Evolutionary conservation across 2,329 filamentous ascomycete species (phyloP).

Genomic region (Parafenestella ontariensis): DNA sequence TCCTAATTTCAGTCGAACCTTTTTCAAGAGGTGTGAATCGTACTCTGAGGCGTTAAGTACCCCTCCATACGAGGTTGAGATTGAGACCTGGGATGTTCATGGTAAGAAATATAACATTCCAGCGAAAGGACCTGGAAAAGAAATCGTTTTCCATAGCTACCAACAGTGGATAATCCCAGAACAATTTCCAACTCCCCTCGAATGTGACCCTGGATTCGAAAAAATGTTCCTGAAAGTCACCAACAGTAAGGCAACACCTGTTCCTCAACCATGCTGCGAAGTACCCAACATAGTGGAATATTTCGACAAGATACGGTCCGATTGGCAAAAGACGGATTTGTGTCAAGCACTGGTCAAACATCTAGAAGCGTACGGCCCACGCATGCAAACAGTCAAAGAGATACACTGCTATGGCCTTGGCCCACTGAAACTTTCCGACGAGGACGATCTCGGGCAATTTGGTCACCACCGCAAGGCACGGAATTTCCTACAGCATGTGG

Average conservation of each 20-base stretch:
- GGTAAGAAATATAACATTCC: neutral
- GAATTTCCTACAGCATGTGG: neutral
- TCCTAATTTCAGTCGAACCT: neutral
- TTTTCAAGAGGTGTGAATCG: neutral
- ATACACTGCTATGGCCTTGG: neutral
- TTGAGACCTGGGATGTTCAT: neutral
- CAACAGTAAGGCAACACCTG: neutral
- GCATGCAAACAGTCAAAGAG: neutral
- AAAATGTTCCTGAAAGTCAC: neutral
- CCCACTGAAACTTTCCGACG: neutral
- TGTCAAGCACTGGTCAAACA: neutral
- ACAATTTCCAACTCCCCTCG: neutral
- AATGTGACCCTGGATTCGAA: neutral
- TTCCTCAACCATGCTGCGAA: neutral
- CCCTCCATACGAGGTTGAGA: neutral
- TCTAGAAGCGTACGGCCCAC: neutral
- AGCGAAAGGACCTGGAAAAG: neutral
- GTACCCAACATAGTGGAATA: neutral
- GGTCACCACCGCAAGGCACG: too few relatives aligned
- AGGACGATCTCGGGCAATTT: too few relatives aligned
- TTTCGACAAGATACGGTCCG: neutral
- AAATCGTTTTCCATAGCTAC: neutral
- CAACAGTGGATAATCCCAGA: neutral
- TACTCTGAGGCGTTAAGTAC: neutral
- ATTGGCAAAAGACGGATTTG: neutral